Base-by-base conservation (phyloP, 768 basidiomycete genomes). In the Boletus speciosus region DNA sequence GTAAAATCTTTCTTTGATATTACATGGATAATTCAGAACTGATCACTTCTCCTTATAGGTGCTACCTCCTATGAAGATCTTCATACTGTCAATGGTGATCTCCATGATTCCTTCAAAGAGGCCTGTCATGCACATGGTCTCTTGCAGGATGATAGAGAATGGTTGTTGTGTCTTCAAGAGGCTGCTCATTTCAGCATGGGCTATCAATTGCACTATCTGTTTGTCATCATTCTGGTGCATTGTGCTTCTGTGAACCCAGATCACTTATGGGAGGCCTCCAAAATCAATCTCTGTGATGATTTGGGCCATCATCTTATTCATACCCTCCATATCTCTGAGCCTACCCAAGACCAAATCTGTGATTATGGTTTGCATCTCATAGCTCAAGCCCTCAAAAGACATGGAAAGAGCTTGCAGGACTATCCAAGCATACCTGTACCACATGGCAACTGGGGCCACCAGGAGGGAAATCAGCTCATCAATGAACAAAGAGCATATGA, bases 61-160 rank as follows among this genome's bases (percentile, higher is more conserved):
- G 43, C 53, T 21, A 58, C 40, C 3, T 50, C 36, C 9, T 54
- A 36, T 57, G 48, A 57, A 11, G 1, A 55, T 23, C 49, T 54
- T 16, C 2, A 6, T 12, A 55, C 54, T 49, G 16, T 49, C 4
- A 11, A 59, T 52, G 48, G 55, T 4, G 23, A 61, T 2, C 35
- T 59, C 0, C 59, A 68, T 64, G 48, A 56, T 0, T 73, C 72
- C 1, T 81, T 74, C 46, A 61, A 67, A 32, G 73, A 69, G 1
- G 77, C 78, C 3, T 81, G 80, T 51, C n/a, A 66, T 14, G 70
- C 70, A 21, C 47, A 49, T 6, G 78, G 76, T 1, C 69, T 82
- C 0, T 64, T 82, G 6, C 70, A 78, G 21, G 73, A 79, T 71
- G 74, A 82, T 60, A 60, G 59, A n/a, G 78, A 82, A 59, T 81